Evolutionary conservation across 805 yeast species (phyloP).

Genomic region (Ogataea neopini): DNA sequence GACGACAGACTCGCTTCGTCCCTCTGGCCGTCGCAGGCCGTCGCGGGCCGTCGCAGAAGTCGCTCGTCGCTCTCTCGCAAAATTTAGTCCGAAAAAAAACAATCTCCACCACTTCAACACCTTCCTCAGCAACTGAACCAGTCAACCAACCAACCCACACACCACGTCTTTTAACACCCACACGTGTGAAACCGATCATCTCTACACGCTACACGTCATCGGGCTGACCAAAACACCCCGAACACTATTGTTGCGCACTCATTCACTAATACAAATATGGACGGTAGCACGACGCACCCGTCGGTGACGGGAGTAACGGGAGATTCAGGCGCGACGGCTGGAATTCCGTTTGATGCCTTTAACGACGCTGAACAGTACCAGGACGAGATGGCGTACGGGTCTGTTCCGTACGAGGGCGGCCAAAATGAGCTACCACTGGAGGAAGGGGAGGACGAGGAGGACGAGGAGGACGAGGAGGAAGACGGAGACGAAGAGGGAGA

Average conservation of each 20-base stretch:
- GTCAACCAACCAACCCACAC: no score
- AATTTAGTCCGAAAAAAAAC: conserved; percentile 4
- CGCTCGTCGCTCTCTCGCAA: neutral
- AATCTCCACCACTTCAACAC: neutral
- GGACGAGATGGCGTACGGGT: conserved; percentile 17
- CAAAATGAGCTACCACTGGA: conserved; percentile 11
- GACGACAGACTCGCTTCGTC: no score
- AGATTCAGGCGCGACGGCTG: conserved; percentile 4
- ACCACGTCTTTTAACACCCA: no score
- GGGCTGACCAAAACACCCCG: no score
- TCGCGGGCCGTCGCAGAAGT: no score
- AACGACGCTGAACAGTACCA: conserved; percentile 17
- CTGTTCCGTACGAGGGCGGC: conserved; percentile 12
- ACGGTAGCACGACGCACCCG: conserved; percentile 8
- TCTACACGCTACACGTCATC: no score
- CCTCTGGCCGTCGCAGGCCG: no score
- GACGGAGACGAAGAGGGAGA: conserved; percentile 27
- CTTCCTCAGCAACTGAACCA: no score
- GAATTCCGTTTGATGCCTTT: conserved; percentile 23
- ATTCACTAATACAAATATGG: no score
- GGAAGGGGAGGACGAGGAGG: conserved; percentile 26
- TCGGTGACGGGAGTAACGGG: conserved; percentile 1
- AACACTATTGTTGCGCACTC: no score
- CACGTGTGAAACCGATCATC: no score
- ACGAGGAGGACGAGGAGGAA: conserved; percentile 36